Evolutionary conservation across 2,329 filamentous ascomycete genomes (phyloP).

Genomic region (Penicillium sp.): DNA sequence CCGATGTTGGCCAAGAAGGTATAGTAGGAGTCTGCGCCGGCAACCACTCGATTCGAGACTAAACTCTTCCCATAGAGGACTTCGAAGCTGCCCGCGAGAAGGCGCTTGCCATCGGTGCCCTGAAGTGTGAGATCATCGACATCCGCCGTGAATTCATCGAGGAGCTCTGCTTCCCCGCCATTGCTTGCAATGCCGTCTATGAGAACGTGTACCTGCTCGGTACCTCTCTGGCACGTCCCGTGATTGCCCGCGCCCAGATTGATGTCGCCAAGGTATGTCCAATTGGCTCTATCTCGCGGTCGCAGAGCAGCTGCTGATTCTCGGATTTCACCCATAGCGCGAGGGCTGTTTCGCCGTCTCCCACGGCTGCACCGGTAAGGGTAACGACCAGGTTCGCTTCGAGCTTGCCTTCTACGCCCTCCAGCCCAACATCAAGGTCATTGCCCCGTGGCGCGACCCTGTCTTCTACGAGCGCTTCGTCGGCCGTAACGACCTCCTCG

Average conservation of each 20-base stretch:
- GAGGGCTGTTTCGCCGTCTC: slow-evolving; percentile 44
- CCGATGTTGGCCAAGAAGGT: slow-evolving; percentile 67
- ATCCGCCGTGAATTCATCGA: slow-evolving; percentile 72
- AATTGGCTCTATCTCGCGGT: background rate
- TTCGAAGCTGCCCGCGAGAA: slow-evolving; percentile 69
- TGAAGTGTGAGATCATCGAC: slow-evolving; percentile 60
- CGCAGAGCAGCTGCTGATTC: background rate
- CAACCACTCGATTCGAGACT: slow-evolving; percentile 2
- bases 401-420: slow-evolving; percentile 50
- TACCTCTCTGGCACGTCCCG: slow-evolving; percentile 44
- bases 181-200: slow-evolving; percentile 60
- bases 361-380: slow-evolving; percentile 48
- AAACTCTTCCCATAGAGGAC: slow-evolving; percentile 52
- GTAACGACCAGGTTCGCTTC: slow-evolving; percentile 49
- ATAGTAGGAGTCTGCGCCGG: slow-evolving; percentile 6
- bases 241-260: slow-evolving; percentile 47
- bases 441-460: slow-evolving; percentile 48
- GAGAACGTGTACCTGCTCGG: slow-evolving; percentile 62
- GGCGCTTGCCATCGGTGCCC: slow-evolving; percentile 64
- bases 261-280: slow-evolving; percentile 26
- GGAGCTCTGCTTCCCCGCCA: slow-evolving; percentile 72
- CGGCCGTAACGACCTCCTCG: slow-evolving; percentile 48
- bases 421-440: slow-evolving; percentile 46
- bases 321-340: slow-evolving; percentile 23
- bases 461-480: slow-evolving; percentile 48